These are phyloP conservation scores for Agapanthus africanus DNA, from an alignment of 106 monocot genomes.

Conservation along the genomic window DNA sequence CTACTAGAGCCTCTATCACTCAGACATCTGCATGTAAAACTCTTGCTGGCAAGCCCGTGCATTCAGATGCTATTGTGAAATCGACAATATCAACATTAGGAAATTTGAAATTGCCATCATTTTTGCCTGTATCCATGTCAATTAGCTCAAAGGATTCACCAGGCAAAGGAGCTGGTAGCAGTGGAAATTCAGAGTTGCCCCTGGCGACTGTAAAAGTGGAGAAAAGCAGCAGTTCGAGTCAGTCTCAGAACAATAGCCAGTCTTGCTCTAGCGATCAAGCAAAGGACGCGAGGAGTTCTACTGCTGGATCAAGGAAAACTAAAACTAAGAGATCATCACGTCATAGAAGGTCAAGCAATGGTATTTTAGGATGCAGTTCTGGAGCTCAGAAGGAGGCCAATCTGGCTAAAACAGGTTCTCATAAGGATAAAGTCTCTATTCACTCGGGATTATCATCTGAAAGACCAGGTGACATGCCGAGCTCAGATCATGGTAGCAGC, in stretches of 20 bases:
- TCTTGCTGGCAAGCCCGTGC: constrained; percentile 32
- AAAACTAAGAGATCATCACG: constrained; percentile 38
- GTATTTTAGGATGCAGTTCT: constrained; percentile 14
- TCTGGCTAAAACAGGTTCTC: constrained; percentile 23
- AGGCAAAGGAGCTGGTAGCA: constrained; percentile 15
- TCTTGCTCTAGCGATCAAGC: constrained; percentile 55
- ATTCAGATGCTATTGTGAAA: constrained; percentile 34
- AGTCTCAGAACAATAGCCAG: constrained; percentile 54
- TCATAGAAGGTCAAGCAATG: constrained; percentile 52
- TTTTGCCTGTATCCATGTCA: constrained; percentile 13
- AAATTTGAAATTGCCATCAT: constrained; percentile 30
- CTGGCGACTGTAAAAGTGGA: constrained; percentile 38
- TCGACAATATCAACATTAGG: constrained; percentile 23
- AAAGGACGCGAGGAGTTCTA: constrained; percentile 55
- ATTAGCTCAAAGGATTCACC: constrained; percentile 41
- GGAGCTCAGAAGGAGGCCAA: constrained; percentile 27
- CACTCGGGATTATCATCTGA: constrained; percentile 29
- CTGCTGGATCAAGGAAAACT: constrained; percentile 33
- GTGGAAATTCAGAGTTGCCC: constrained; percentile 14
- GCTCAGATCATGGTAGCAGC: constrained; percentile 37
- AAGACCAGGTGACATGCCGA: constrained; percentile 20
- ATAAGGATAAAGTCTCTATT: constrained; percentile 23
- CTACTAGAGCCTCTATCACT: constrained; percentile 12
- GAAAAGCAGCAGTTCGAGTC: constrained; percentile 60
- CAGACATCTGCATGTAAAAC: constrained; percentile 29